Evolutionary conservation across 495 filamentous ascomycete genomes (phyloP).

Genomic region (Aspergillus steynii): DNA sequence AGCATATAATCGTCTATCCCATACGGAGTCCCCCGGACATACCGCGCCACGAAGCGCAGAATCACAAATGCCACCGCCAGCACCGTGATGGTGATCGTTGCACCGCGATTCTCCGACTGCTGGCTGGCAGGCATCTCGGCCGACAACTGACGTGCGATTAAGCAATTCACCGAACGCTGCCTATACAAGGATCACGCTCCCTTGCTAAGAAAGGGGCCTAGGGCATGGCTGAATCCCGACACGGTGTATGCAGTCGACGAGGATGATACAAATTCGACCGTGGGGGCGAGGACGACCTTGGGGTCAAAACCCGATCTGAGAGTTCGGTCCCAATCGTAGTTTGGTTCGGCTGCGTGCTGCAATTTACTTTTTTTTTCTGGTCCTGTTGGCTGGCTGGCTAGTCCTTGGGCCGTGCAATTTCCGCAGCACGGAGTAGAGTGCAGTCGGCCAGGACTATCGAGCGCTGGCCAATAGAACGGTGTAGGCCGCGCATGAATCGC

Average conservation of each 20-base stretch:
- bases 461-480: background rate
- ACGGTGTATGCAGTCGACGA: background rate
- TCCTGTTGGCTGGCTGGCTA: no score
- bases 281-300: background rate
- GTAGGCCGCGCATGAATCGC: background rate
- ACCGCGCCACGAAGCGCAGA: background rate
- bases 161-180: background rate
- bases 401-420: background rate
- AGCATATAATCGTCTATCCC: background rate
- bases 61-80: background rate
- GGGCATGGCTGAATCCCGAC: background rate
- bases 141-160: background rate
- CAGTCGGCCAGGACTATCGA: background rate
- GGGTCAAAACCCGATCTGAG: background rate
- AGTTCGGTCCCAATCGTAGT: background rate
- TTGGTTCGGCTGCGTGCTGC: background rate
- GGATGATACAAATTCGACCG: background rate
- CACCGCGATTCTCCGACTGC: background rate
- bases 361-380: no score
- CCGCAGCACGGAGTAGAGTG: background rate
- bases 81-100: background rate
- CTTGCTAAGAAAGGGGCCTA: background rate
- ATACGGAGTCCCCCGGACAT: background rate
- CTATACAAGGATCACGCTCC: background rate
- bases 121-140: background rate